These are phyloP conservation scores for Psilocybe cubensis DNA, from an alignment of 768 basidiomycete species.

Conservation along the genomic window DNA sequence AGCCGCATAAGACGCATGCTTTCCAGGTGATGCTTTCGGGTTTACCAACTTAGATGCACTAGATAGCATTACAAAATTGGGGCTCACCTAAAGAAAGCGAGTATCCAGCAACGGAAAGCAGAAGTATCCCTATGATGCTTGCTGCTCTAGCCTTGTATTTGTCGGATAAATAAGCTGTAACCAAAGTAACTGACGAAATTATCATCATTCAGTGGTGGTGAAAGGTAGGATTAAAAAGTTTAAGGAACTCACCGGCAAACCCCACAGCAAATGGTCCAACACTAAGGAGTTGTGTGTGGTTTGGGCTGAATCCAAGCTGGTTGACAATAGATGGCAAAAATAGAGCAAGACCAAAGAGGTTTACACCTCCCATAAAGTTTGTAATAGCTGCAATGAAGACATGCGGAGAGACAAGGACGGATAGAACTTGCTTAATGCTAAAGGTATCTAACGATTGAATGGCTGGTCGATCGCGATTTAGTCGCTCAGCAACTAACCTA, in stretches of 20 bases:
- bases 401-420: slow-evolving; percentile 35
- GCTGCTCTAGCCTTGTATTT: slow-evolving; percentile 2
- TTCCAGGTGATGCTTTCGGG: slow-evolving; percentile 6
- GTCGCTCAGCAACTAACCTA: slow-evolving; percentile 30
- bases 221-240: background rate
- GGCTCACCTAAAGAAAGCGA: slow-evolving; percentile 8
- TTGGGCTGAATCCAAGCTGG: slow-evolving; percentile 36
- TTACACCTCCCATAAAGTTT: slow-evolving; percentile 38
- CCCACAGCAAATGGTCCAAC: slow-evolving; percentile 41
- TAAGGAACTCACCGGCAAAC: slow-evolving; percentile 32
- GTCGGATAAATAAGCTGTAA: slow-evolving; percentile 9
- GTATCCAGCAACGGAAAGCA: slow-evolving; percentile 7
- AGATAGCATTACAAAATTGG: no score
- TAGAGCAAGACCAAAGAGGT: slow-evolving; percentile 37
- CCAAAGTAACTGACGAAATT: background rate
- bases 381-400: slow-evolving; percentile 35
- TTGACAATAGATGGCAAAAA: slow-evolving; percentile 42
- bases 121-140: background rate
- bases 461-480: slow-evolving; percentile 36
- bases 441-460: slow-evolving; percentile 32
- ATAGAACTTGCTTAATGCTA: slow-evolving; percentile 32
- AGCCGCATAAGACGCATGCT: slow-evolving; percentile 33
- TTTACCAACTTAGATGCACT: no score
- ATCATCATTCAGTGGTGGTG: background rate
- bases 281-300: slow-evolving; percentile 37